Conservation (phyloP, 441 rosid species). For the Euphorbia neoarborescens region DNA sequence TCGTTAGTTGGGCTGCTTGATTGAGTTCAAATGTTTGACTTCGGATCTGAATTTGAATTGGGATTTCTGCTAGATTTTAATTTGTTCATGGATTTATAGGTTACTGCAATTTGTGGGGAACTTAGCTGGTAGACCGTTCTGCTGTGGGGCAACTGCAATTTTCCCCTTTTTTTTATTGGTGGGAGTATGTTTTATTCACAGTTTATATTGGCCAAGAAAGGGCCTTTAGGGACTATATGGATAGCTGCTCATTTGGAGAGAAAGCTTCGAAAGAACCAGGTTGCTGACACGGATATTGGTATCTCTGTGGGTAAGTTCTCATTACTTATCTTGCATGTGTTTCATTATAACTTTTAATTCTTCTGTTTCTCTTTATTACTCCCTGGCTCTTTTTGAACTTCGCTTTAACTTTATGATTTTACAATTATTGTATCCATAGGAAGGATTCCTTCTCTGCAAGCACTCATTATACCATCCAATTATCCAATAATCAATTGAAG, state of each 20-base stretch:
- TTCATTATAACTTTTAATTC: background rate
- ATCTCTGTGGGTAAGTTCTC: constrained; percentile 80
- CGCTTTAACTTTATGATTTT: background rate
- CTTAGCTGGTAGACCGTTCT: background rate
- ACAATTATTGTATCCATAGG: background rate
- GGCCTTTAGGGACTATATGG: constrained; percentile 99
- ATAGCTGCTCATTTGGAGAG: constrained; percentile 99
- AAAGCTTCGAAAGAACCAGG: constrained; percentile 99
- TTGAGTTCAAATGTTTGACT: background rate
- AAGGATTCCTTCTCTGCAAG: background rate
- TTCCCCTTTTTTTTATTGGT: background rate
- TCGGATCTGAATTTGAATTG: background rate
- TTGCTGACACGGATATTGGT: constrained; percentile 97
- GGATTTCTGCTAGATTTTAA: background rate
- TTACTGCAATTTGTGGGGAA: background rate
- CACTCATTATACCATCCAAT: too few species aligned
- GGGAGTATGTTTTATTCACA: constrained; percentile 87
- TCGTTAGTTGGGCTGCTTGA: constrained; percentile 1
- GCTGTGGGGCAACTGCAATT: constrained; percentile 4
- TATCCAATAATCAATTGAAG: background rate
- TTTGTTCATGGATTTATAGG: background rate
- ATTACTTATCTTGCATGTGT: background rate
- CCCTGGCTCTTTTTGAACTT: background rate
- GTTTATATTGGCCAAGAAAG: constrained; percentile 99
- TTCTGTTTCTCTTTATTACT: background rate